A percentile compares a stretch with the other conserved stretches of the same genome.
These are phyloP conservation scores for Isoetes engelmannii DNA, from an alignment of 83 land plant species.

Conservation along the genomic window DNA sequence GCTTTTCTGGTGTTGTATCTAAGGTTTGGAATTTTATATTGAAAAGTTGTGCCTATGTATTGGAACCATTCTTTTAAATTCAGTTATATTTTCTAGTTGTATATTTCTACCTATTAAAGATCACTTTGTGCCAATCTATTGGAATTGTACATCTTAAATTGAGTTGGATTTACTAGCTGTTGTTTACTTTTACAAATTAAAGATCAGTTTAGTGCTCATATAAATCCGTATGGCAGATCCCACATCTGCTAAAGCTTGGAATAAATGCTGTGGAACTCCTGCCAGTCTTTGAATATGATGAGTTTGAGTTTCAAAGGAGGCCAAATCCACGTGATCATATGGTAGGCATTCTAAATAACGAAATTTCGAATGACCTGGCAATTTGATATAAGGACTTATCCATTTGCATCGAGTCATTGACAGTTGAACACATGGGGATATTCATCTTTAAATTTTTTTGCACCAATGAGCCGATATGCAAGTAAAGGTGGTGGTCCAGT, in stretches of 20 bases:
- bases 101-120: too few species aligned
- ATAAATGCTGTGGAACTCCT: slow-evolving; percentile 90
- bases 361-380: background rate
- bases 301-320: slow-evolving; percentile 86
- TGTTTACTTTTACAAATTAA: too few species aligned
- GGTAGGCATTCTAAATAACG: slow-evolving; percentile 31
- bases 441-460: slow-evolving; percentile 93
- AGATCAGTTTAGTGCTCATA: background rate
- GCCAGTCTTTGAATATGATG: slow-evolving; percentile 96
- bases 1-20: slow-evolving; percentile 83
- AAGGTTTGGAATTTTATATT: slow-evolving; percentile 37
- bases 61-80: too few species aligned
- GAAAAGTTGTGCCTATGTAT: too few species aligned
- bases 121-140: too few species aligned
- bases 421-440: slow-evolving; percentile 97
- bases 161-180: too few species aligned
- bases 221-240: slow-evolving; percentile 40
- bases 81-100: too few species aligned
- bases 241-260: slow-evolving; percentile 90
- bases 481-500: slow-evolving; percentile 80
- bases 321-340: slow-evolving; percentile 92
- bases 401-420: background rate
- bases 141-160: too few species aligned
- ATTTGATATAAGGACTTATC: background rate
- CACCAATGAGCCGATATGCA: slow-evolving; percentile 98